These are phyloP conservation scores for Cryptosporidium sp. DNA, from an alignment of 169 alveolate genomes.

Conservation along the genomic window DNA sequence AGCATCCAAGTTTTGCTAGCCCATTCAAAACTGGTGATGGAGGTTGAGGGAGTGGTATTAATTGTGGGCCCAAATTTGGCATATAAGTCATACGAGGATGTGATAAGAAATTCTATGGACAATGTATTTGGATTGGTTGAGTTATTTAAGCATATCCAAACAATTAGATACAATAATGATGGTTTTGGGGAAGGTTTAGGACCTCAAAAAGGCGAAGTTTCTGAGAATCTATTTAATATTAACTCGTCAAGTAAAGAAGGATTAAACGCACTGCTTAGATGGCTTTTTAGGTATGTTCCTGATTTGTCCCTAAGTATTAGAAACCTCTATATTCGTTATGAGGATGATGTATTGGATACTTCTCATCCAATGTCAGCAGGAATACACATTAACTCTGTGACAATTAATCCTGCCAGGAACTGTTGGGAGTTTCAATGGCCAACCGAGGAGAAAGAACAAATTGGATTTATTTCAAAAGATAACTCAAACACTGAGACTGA, in stretches of 20 bases:
- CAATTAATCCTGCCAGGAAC: conserved; percentile 69
- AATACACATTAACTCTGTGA: conserved; percentile 48
- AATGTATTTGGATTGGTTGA: conserved; percentile 49
- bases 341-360: conserved; percentile 57
- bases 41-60: conserved; percentile 67
- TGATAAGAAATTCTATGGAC: conserved; percentile 61
- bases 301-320: conserved; percentile 60
- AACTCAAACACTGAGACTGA: background rate
- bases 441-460: conserved; percentile 46
- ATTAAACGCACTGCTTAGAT: conserved; percentile 53
- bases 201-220: conserved; percentile 5
- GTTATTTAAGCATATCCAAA: conserved; percentile 35
- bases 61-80: conserved; percentile 70
- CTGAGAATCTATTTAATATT: background rate
- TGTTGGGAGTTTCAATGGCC: conserved; percentile 76
- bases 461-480: conserved; percentile 17
- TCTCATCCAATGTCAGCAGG: conserved; percentile 73
- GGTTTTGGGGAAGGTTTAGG: background rate
- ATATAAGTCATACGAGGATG: conserved; percentile 58
- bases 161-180: conserved; percentile 43
- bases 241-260: conserved; percentile 69
- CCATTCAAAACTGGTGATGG: conserved; percentile 63
- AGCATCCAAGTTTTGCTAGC: conserved; percentile 66
- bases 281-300: conserved; percentile 72
- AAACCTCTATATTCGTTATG: conserved; percentile 60